These are phyloP conservation scores for Fusarium verticillioides DNA, from an alignment of 2,329 filamentous ascomycete species.

Conservation along the genomic window DNA sequence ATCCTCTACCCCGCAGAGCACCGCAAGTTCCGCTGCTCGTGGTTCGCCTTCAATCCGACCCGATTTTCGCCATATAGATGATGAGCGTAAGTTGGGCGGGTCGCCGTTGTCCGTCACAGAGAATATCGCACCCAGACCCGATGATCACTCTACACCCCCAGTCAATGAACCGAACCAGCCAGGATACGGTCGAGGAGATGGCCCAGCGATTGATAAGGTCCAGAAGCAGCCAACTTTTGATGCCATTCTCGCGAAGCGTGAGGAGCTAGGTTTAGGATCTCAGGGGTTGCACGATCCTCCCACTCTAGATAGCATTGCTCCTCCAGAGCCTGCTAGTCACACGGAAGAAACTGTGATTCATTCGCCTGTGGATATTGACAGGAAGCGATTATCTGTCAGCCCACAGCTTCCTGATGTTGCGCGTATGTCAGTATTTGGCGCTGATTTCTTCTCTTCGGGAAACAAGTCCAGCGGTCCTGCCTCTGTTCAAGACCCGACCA, in stretches of 20 bases:
- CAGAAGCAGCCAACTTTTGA: slow-evolving; percentile 39
- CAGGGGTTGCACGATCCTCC: slow-evolving; percentile 1
- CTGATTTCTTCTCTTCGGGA: slow-evolving; percentile 64
- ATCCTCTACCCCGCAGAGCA: slow-evolving; percentile 42
- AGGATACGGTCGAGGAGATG: slow-evolving; percentile 1
- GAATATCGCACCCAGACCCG: slow-evolving; percentile 53
- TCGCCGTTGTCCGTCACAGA: slow-evolving; percentile 68
- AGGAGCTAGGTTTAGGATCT: slow-evolving; percentile 3
- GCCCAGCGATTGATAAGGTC: slow-evolving; percentile 4
- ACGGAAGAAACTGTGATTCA: slow-evolving; percentile 20
- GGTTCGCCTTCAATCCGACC: slow-evolving; percentile 75
- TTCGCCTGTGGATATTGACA: slow-evolving; percentile 28
- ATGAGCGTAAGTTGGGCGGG: slow-evolving; percentile 68
- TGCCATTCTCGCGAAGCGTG: slow-evolving; percentile 36
- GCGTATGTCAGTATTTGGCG: slow-evolving; percentile 69
- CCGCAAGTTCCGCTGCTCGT: slow-evolving; percentile 51
- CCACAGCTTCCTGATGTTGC: slow-evolving; percentile 68
- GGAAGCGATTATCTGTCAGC: slow-evolving; percentile 59
- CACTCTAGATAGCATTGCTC: background rate
- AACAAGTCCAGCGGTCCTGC: slow-evolving; percentile 17
- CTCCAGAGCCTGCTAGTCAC: background rate
- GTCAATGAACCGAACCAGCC: slow-evolving; percentile 15
- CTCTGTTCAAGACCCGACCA: slow-evolving; percentile 14
- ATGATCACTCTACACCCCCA: slow-evolving; percentile 46
- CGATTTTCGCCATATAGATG: slow-evolving; percentile 77